Conservation (phyloP, 225 moss, liverwort and hornwort genomes). For the Marchantia paleacea region DNA sequence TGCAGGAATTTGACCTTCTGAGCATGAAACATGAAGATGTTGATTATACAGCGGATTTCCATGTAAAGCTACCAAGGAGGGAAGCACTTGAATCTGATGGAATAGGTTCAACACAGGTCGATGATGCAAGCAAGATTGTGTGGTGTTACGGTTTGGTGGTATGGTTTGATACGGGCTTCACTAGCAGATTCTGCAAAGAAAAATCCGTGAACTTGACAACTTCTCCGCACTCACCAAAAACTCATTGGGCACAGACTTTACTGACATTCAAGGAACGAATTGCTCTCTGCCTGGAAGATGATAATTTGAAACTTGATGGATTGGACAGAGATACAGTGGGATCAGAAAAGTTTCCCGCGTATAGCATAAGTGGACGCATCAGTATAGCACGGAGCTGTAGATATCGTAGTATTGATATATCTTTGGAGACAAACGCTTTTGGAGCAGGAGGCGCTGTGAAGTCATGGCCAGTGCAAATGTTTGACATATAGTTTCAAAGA, state of each 20-base stretch:
- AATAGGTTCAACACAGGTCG: not conserved
- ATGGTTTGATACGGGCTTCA: constrained; percentile 90
- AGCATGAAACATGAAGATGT: constrained; percentile 84
- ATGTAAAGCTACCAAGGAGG: constrained; percentile 46
- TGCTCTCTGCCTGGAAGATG: constrained; percentile 44
- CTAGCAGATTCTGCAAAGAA: constrained; percentile 77
- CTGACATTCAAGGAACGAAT: constrained; percentile 85
- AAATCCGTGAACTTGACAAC: constrained; percentile 67
- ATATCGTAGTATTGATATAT: constrained; percentile 85
- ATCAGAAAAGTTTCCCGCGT: constrained; percentile 53
- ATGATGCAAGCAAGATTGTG: constrained; percentile 20
- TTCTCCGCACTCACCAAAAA: constrained; percentile 66
- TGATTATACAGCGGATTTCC: constrained; percentile 72
- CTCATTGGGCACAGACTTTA: constrained; percentile 92
- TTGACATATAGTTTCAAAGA: constrained; percentile 49
- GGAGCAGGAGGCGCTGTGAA: constrained; percentile 44
- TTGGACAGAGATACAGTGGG: constrained; percentile 53
- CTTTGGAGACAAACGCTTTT: constrained; percentile 60
- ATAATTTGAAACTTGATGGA: constrained; percentile 21
- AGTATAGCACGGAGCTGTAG: constrained; percentile 82
- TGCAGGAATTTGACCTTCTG: constrained; percentile 80
- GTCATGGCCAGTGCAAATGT: constrained; percentile 89
- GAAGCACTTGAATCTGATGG: not conserved
- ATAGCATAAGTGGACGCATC: constrained; percentile 61
- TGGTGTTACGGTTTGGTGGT: constrained; percentile 85